phyloP scores from a whole-genome alignment of 257 asterid genomes.

The Solanum peruvianum region DNA sequence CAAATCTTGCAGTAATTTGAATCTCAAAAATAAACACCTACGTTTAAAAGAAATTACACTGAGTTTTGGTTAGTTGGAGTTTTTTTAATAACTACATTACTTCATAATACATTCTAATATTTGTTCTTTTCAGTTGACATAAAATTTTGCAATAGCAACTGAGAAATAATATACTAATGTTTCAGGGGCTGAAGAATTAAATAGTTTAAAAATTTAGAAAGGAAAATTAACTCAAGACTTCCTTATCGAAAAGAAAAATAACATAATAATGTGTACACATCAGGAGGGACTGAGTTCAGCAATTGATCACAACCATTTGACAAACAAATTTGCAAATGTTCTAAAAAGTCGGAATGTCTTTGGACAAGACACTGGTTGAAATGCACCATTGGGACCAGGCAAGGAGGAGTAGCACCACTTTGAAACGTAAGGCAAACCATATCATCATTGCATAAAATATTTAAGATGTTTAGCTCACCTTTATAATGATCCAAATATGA shows the following conservation, averaged over 20 bases:
- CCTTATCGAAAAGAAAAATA: background rate
- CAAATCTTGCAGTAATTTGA: background rate
- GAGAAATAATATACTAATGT: background rate
- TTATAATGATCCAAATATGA: background rate
- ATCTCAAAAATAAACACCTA: background rate
- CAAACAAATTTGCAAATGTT: background rate
- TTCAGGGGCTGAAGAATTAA: background rate
- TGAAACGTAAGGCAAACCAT: background rate
- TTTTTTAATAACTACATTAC: background rate
- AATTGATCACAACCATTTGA: background rate
- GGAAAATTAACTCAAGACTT: background rate
- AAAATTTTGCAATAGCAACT: background rate
- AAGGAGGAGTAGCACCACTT: background rate
- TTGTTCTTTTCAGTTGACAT: background rate
- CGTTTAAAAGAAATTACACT: background rate
- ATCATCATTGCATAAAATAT: background rate
- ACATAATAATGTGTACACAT: background rate
- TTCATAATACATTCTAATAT: background rate
- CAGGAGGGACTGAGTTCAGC: background rate
- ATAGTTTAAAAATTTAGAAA: background rate
- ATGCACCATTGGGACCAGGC: background rate
- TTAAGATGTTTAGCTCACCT: background rate
- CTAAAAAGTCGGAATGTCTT: background rate
- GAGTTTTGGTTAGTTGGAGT: background rate
- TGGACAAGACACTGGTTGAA: background rate